Base-by-base conservation (phyloP, 2,329 filamentous ascomycete genomes). In the Fusarium sp. region DNA sequence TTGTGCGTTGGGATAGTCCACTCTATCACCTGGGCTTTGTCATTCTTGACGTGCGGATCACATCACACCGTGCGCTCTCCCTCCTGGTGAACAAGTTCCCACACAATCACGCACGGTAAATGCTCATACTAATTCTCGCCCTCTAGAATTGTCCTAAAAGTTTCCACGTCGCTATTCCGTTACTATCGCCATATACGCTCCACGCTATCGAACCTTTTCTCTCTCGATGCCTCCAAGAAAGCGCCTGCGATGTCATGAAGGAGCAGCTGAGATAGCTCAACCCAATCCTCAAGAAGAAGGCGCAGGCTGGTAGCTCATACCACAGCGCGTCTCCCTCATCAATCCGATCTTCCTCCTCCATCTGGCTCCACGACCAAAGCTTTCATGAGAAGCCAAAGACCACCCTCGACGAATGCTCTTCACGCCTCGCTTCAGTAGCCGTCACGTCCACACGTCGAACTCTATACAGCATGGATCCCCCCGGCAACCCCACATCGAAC, bases 221-320 rank as follows among this genome's bases (percentile, higher is more conserved):
- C 18, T 12, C 18, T n/a, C 1, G 18, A n/a, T 38, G 34, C 1
- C 18, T n/a, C 0, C 10, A 7, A n/a, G 18, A 11, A 18, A 38
- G 6, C 6, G 6, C 10, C 18, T n/a, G 3, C 18, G 34, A 38
- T 11, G 1, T 18, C 9, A 6, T 11, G 16, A 38, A 10, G 3
- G 34, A n/a, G 5, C 18, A n/a, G 9, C 34, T 2, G 34, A n/a
- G 34, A 34, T 38, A n/a, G 9, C 5, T n/a, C 34, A 6, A 38
- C 18, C 10, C 3, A n/a, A n/a, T 12, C 0, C 6, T 12, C 6
- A 6, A 7, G 9, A n/a, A 7, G 34, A 12, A n/a, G 34, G 10
- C 10, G 6, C 10, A n/a, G n/a, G 10, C 6, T n/a, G 34, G 10
- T 7, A 3, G 10, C 18, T n/a, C 10, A 7, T 38, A 6, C 6